Base-by-base conservation (phyloP, 176 grass and related monocot genomes). In the Olyra latifolia region DNA sequence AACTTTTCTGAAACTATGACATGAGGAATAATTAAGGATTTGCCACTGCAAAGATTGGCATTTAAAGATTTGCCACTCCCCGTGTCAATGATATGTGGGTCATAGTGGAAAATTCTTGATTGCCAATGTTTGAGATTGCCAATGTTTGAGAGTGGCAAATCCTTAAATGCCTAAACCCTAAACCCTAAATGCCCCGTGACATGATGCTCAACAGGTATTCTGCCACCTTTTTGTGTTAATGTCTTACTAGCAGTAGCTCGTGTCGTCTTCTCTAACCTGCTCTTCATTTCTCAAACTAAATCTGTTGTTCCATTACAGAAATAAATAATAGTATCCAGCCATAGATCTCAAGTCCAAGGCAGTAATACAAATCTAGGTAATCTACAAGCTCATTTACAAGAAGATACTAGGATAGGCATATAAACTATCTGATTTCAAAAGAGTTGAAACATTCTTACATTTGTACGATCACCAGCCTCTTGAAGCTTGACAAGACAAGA, bases 401-500 rank as follows among this genome's bases (percentile, higher is more conserved):
- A 81, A 59, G 32, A 0, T 68, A 20, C 30, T 23, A 81, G 67
- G 32, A 0, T 68, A 20, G 54, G 14, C 9, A 71, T 42, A 75
- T 44, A 74, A 12, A 66, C 9, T 35, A 67, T 23, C 20, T 61
- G 8, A 48, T 58, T 78, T 47, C 11, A 74, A 80, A 41, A 60
- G 35, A 60, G 29, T 19, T 59, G 9, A 80, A 63, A 28, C 85
- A 60, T 58, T 45, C 95, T 92, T 89, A 94, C 95, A 87, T 89
- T 85, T 83, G 59, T 89, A 59, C 61, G 46, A 66, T 85, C 62
- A 90, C 92, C 92, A 52, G 74, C 73, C 78, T 98, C 90, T 91
- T 75, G 91, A 83, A 98, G 79, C 77, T 88, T 98, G 59, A 93
- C 55, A 73, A 80, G 71, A 86, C 76, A 94, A 77, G 87, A 92